phyloP scores from a whole-genome alignment of 2,329 filamentous ascomycete species.

The Colletotrichum eremochloae region DNA sequence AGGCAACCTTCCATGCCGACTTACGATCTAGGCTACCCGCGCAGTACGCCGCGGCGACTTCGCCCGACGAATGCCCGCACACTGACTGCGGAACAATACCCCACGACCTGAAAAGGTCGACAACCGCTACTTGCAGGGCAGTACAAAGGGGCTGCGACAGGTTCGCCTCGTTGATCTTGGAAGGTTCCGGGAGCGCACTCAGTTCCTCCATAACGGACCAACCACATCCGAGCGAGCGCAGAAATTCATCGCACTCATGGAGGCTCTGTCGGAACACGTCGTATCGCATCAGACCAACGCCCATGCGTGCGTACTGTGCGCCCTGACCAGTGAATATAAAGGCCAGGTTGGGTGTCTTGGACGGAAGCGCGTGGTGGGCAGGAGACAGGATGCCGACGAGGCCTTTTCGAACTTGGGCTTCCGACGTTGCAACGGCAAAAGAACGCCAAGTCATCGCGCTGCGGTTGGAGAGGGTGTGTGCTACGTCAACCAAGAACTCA shows the following conservation, averaged over 20 bases:
- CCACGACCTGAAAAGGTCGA: constrained; percentile 55
- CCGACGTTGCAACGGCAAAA: too few species aligned
- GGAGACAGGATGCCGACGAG: too few species aligned
- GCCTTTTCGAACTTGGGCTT: too few species aligned
- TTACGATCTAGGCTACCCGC: constrained; percentile 52
- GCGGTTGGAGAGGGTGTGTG: too few species aligned
- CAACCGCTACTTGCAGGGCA: constrained; percentile 56
- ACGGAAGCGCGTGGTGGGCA: too few species aligned
- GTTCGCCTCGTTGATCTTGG: constrained; percentile 50
- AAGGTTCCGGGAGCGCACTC: constrained; percentile 40
- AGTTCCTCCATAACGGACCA: not conserved
- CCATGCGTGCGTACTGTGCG: not conserved
- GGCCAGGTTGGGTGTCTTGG: not conserved
- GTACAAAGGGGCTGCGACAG: constrained; percentile 58
- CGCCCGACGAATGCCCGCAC: constrained; percentile 61
- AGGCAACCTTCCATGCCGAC: constrained; percentile 57
- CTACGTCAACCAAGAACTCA: too few species aligned
- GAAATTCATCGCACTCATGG: not conserved
- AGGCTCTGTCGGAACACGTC: not conserved
- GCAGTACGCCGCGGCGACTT: constrained; percentile 60
- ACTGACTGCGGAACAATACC: constrained; percentile 51
- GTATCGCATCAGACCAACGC: not conserved
- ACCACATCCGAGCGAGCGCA: not conserved
- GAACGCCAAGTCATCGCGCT: too few species aligned
- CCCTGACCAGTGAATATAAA: not conserved